These are phyloP conservation scores for Pythium periplocum DNA, from an alignment of 352 stramenopile species.

Conservation along the genomic window DNA sequence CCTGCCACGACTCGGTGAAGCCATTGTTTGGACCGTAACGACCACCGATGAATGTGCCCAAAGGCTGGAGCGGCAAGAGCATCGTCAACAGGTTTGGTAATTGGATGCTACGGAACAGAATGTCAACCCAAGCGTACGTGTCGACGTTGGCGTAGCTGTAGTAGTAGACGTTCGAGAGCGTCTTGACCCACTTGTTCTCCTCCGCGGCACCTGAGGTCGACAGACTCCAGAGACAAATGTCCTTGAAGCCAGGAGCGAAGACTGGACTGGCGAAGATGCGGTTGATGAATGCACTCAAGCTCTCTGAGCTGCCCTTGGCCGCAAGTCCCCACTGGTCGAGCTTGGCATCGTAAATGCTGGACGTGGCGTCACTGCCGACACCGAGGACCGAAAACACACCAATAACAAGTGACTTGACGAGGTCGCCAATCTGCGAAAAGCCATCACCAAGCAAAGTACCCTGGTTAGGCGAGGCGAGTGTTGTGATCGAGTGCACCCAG, in stretches of 20 bases:
- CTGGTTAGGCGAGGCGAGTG: conserved; percentile 54
- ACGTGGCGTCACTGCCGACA: conserved; percentile 19
- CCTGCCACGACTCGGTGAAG: conserved; percentile 23
- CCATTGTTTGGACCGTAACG: conserved; percentile 22
- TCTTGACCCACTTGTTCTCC: conserved; percentile 32
- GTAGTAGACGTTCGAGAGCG: conserved; percentile 29
- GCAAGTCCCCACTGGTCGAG: conserved; percentile 52
- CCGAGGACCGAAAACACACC: conserved; percentile 28
- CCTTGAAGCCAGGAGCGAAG: conserved; percentile 26
- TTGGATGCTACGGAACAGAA: conserved; percentile 18
- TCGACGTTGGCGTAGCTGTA: conserved; percentile 25
- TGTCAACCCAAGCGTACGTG: conserved; percentile 17
- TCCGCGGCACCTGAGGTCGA: conserved; percentile 23
- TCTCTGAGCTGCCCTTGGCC: conserved; percentile 20
- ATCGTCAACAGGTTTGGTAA: conserved; percentile 22
- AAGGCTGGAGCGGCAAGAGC: conserved; percentile 13
- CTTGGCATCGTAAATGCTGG: conserved; percentile 40
- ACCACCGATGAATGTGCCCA: conserved; percentile 18
- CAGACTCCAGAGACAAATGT: conserved; percentile 23
- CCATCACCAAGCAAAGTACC: conserved; percentile 45
- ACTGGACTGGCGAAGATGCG: conserved; percentile 30
- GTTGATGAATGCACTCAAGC: conserved; percentile 27
- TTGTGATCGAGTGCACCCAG: conserved; percentile 72
- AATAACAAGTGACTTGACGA: conserved; percentile 31
- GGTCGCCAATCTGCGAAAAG: conserved; percentile 32